Base-by-base conservation (phyloP, 1,139 yeast genomes). In the Hemisphaericaspora xylofermentans region DNA sequence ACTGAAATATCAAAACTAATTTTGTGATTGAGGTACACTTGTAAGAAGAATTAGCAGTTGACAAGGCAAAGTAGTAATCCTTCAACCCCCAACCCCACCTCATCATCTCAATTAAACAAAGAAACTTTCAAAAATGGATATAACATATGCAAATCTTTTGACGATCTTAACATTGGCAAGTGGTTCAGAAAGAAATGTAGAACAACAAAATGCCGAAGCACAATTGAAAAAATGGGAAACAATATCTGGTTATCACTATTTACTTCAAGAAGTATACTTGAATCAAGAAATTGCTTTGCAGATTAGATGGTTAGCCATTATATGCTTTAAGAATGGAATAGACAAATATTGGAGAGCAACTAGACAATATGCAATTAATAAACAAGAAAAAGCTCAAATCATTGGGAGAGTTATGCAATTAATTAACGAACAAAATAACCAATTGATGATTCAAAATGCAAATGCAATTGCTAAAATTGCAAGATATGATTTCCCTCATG, bases 321-420 rank as follows among this genome's bases (percentile, higher is more conserved):
- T 93, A 34, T 86, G 86, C 50, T 80, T 93, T 60, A 93, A 93
- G 56, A 93, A 91, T 61, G 95, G 95, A 1, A 68, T 88, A 18
- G 95, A 88, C 25, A 80, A 76, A 53, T 81, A 80, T 54, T 91
- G 98, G 98, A 69, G 96, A 43, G 68, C 82, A 0, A 73, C 88
- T 0, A 71, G 88, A 22, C 64, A 59, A 30, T 56, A 67, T 51
- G 78, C 87, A 1, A 80, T 88, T 13, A 50, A 71, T 8, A 75
- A 73, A 39, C 88, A 84, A 12, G 97, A 89, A 54, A 91, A 89
- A 57, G 50, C 51, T 0, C 76, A 73, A 40, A 87, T 93, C 38
- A 73, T 83, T 41, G 53, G 62, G 9, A 66, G 83, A 38, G 61
- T 88, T 12, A 84, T 91, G 52, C 69, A 73, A 30, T 60, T 78